Base-by-base conservation (phyloP, 768 basidiomycete genomes). In the Suillus americanus region DNA sequence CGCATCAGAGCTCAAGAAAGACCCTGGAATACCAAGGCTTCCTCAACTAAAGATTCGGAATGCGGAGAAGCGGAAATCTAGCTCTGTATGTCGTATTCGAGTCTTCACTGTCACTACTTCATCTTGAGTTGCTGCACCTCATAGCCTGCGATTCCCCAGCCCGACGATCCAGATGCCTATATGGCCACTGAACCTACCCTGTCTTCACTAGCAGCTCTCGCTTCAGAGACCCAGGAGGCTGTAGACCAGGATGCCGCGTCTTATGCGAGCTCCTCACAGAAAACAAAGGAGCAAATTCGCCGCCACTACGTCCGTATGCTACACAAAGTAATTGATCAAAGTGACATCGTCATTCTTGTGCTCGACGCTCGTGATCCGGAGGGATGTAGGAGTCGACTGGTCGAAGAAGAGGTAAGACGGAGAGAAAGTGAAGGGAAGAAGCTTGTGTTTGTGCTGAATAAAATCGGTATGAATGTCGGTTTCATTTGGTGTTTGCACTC, bases 281-380 rank as follows among this genome's bases (percentile, higher is more conserved):
- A 84, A 73, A 89, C 87, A 8, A 90, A 84, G 68, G 88, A 91
- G 68, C 90, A 92, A 67, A 73, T 87, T 33, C 85, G 89, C 37
- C 83, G 85, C 62, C 84, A 92, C 69, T 93, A 94, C 71, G 79
- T 96, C 55, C 87, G 91, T 45, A 83, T 90, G 1, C 77, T 99
- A 28, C 89, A 94, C 77, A 95, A 92, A 78, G 97, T 99, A 53
- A 90, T 99, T 65, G 95, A 97, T 67, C 84, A 95, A 71, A 90
- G 91, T 67, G 96, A 99, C 73, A 91, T 99, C 38, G 78, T 99
- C 60, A 82, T 99, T 53, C 89, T 92, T 41, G 92, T 94, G 0
- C 82, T 99, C 18, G 97, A 99, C 78, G 96, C 96, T 1, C 82
- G 97, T 46, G 97, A 99, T 80, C 97, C 97, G 2, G 91, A 97